Conservation (phyloP, 306 rosid genomes). For the Citrullus amarus region DNA sequence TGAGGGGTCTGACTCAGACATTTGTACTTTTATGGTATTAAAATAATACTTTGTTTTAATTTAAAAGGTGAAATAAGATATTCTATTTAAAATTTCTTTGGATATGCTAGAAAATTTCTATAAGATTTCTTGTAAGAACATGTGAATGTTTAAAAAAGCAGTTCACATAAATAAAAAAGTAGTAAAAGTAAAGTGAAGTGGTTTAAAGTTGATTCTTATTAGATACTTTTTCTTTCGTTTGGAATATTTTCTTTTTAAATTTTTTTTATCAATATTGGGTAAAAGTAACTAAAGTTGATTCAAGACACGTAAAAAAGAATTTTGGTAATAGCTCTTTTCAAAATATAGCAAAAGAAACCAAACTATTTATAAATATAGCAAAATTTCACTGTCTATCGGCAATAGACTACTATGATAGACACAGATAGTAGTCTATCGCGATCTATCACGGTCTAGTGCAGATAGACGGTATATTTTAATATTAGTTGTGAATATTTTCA, state of each 20-base stretch:
- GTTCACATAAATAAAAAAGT: background rate
- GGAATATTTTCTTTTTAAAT: background rate
- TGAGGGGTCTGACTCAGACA: background rate
- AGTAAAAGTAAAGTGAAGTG: background rate
- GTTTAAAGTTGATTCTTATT: background rate
- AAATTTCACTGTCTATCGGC: no score
- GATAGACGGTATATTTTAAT: no score
- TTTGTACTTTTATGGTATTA: background rate
- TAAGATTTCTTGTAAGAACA: background rate
- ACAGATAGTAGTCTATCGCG: no score
- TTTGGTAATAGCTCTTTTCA: background rate
- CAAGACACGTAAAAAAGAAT: background rate
- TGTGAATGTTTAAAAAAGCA: background rate
- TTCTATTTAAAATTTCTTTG: background rate
- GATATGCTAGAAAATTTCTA: background rate
- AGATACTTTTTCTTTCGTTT: background rate
- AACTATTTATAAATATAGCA: no score
- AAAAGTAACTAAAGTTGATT: background rate
- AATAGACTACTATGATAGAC: no score
- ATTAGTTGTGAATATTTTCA: no score
- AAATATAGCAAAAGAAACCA: no score
- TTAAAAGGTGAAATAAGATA: background rate
- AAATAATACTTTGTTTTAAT: background rate
- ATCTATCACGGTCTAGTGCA: no score
- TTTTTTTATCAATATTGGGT: background rate